Evolutionary conservation across 495 filamentous ascomycete species (phyloP), one percentile per base, ranked within the genome.

Genomic region (Aspergillus hancockii): DNA sequence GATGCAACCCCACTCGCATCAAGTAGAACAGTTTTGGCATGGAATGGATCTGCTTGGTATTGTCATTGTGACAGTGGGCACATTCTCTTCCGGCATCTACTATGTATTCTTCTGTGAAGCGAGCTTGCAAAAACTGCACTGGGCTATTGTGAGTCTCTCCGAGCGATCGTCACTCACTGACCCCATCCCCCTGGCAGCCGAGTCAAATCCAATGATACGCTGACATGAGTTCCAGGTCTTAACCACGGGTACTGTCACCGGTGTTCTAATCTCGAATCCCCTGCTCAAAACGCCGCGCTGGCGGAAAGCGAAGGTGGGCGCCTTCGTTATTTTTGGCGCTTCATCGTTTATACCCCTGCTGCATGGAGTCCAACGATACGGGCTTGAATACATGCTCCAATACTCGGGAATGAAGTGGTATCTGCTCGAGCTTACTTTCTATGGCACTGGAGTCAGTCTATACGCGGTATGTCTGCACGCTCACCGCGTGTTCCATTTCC

Each of bases 61-160:
- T 49, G 52, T 61, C 59, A 49, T 64, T 57, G 31, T 62, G 41
- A 64, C 47, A 47, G 52, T 60, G 28, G 62, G 62, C 43, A 64
- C 52, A 55, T 62, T 64, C 21, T 46, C 36, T 57, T 50, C 62
- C 16, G 62, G 58, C 30, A 61, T 64, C 36, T 64, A 61, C 34
- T 64, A 64, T 49, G 38, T 57, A 45, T 64, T 64, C 47, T 56
- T 57, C 59, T 64, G 62, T 57, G 52, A 64, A 63, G 41, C 49
- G 38, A 54, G 31, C 38, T 60, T 60, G 55, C 61, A 60, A 60
- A 60, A 59, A 47, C 36, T 63, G 41, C 57, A 63, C 49, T 63
- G 63, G 54, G 50, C 55, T 46, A 54, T 63, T 60, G 61, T 63
- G 25, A 63, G 61, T 60, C 49, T 21, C 30, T 59, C 56, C 22